Base-by-base conservation (phyloP, 164 flowering plant species). In the Vitis labrusca region DNA sequence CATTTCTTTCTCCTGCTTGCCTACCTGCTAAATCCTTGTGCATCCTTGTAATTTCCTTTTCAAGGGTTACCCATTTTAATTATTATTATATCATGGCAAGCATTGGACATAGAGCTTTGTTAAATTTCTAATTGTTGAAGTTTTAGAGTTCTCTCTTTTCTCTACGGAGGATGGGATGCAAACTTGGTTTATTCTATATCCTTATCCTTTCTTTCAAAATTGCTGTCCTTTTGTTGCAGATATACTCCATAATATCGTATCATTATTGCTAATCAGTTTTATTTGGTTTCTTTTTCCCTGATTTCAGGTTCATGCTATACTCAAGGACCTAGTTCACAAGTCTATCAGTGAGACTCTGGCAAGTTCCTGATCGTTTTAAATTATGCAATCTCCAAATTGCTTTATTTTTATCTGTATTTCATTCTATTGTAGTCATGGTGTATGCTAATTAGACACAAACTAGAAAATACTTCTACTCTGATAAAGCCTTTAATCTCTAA, bases 261-360 rank as follows among this genome's bases (percentile, higher is more conserved):
- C 5, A n/a, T 50, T 8, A 2, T 59, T 64, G 52, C 32, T 10
- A 3, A 9, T 49, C 10, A 27, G n/a, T 49, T 50, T 71, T 61
- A 49, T 9, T 29, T 50, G 32, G 59, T 65, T 7, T 14, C 65
- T 15, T 59, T 51, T 50, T 12, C 68, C 8, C 6, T 54, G 49
- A 67, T 65, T 74, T 53, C 77, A 85, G 89, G 86, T 85, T 61
- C 87, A 83, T 68, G 74, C 68, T 30, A 63, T 85, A 66, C 63
- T 85, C 76, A 85, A 84, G 84, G 89, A 85, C 3, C 75, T 85
- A 59, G 80, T 82, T 70, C 87, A 82, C 47, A 84, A 84, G 74
- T 69, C 89, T 48, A 74, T 85, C 13, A 61, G 67, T 54, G 85
- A 80, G 77, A 85, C 89, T 11, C 15, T 30, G 77, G 89, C 61